Conservation (phyloP, 163 green algal species). For the Chlamydomonas reinhardtii region DNA sequence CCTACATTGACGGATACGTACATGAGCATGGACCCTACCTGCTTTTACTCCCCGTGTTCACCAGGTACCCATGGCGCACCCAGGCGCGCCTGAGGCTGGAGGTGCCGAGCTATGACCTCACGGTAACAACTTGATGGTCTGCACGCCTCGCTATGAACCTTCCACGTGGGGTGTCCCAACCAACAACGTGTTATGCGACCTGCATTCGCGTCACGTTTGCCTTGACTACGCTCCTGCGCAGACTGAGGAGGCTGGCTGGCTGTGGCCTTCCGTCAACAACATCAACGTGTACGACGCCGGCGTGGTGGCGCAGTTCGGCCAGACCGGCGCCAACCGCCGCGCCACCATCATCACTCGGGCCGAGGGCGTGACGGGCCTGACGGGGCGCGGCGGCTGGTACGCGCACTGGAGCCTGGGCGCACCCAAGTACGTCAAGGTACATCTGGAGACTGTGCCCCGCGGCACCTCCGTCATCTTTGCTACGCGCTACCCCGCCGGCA, state of each 20-base stretch:
- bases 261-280: not conserved
- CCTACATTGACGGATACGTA: too few relatives aligned
- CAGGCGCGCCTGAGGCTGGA: too few relatives aligned
- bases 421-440: slow-evolving; percentile 41
- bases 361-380: slow-evolving; percentile 69
- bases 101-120: not conserved
- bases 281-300: slow-evolving; percentile 25
- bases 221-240: too few relatives aligned
- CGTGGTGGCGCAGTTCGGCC: slow-evolving; percentile 61
- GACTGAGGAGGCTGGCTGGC: too few relatives aligned
- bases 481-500: slow-evolving; percentile 57
- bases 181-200: too few relatives aligned
- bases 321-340: slow-evolving; percentile 31
- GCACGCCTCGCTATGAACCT: too few relatives aligned
- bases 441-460: slow-evolving; percentile 39
- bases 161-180: too few relatives aligned
- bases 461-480: slow-evolving; percentile 58
- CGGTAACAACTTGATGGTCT: too few relatives aligned
- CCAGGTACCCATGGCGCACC: slow-evolving; percentile 35
- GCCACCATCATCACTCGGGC: slow-evolving; percentile 64
- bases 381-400: slow-evolving; percentile 66
- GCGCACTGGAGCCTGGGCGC: slow-evolving; percentile 48
- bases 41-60: too few relatives aligned
- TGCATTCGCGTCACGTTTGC: too few relatives aligned
- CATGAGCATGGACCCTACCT: too few relatives aligned